These are phyloP conservation scores for Rhodofomes roseus DNA, from an alignment of 1,284 basidiomycete genomes.

Conservation along the genomic window DNA sequence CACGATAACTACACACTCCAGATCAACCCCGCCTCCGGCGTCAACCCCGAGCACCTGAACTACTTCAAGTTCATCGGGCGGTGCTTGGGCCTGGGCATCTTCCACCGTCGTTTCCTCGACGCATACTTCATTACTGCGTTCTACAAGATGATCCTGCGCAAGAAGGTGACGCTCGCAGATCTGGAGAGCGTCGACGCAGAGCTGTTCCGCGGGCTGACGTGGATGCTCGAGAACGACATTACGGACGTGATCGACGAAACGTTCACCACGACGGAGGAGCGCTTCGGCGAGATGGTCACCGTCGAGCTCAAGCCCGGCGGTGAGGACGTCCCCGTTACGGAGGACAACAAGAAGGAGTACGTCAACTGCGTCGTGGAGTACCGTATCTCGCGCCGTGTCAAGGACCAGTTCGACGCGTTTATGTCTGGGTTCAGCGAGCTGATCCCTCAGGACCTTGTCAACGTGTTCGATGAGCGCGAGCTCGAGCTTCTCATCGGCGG, in stretches of 20 bases:
- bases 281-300: conserved; percentile 95
- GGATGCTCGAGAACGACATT: conserved; percentile 98
- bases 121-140: conserved; percentile 99
- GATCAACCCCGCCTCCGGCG: conserved; percentile 95
- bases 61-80: conserved; percentile 99
- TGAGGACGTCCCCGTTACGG: conserved; percentile 82
- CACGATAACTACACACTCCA: conserved; percentile 99
- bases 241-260: conserved; percentile 93
- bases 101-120: conserved; percentile 97
- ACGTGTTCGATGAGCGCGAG: conserved; percentile 98
- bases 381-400: conserved; percentile 89
- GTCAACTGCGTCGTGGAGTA: conserved; percentile 94
- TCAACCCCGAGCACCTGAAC: conserved; percentile 98
- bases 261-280: conserved; percentile 93
- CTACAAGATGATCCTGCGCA: conserved; percentile 98
- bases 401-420: conserved; percentile 95
- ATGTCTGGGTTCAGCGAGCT: conserved; percentile 95
- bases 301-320: conserved; percentile 91
- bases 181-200: conserved; percentile 90
- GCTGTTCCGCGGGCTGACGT: conserved; percentile 86
- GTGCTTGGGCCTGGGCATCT: conserved; percentile 92
- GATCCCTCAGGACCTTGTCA: conserved; percentile 92
- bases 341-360: conserved; percentile 99
- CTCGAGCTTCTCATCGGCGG: conserved; percentile 96
- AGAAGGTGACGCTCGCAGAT: conserved; percentile 83